Base-by-base conservation (phyloP, 2,329 filamentous ascomycete genomes). In the Xylaria digitata region DNA sequence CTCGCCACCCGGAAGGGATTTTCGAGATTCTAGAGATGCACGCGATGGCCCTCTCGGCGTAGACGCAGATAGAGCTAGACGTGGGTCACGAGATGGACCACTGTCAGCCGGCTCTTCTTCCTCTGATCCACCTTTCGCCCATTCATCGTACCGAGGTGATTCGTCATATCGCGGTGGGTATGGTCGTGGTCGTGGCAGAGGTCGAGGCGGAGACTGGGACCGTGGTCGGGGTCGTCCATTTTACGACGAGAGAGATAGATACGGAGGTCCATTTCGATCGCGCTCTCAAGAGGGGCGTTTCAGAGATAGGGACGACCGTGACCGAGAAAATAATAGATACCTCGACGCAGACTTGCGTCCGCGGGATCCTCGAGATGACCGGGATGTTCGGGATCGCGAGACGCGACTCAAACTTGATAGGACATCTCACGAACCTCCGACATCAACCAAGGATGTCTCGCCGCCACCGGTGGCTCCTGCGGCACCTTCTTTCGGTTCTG, bases 81-180 rank as follows among this genome's bases (percentile, higher is more conserved):
- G 91, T 53, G 89, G 86, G 17, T 93, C 91, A 8, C 85, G 92
- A 73, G 92, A 94, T 73, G 91, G 91, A 0, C 90, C 91, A 11
- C 85, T 89, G 23, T 92, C 90, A 1, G 90, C 89, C 19, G 89
- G 89, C 4, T 92, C 91, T 2, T 88, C 88, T 9, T 89, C 88
- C 23, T 92, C 91, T 0, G 91, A 94, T 68, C 85, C 87, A 13
- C 83, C 86, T 0, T 89, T 90, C 63, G 85, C 83, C 19, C 78
- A 82, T 8, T 82, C 83, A 9, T 83, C 85, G 8, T 84, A 85
- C 61, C 85, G 86, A 11, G 86, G 64, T 23, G 64, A 82, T 7
- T 82, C 83, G 6, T 83, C 85, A 11, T 84, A 85, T 61, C 85
- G 86, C 11, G 86, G 89, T 21, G 84, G 85, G 34, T 86, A 86